Evolutionary conservation across 805 yeast genomes (phyloP), one percentile per base, ranked within the genome.

Genomic region (Metschnikowia colocasiae): DNA sequence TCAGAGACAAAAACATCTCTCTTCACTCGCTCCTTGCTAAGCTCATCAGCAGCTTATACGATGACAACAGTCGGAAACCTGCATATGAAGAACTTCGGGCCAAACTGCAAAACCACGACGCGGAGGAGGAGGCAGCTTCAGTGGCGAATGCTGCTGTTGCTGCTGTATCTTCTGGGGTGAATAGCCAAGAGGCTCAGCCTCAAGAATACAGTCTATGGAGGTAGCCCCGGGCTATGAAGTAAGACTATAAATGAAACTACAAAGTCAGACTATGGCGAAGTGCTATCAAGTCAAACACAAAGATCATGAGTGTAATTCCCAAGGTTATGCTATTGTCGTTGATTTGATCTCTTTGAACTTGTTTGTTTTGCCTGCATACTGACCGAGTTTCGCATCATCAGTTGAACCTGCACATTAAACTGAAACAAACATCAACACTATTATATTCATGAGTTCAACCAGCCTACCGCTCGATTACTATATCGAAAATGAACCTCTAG

Each of bases 141-240:
- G 64, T 67, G 10, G 73, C 72, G 26, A 65, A 59, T 40, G 72
- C 72, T 1, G 69, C 73, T 1, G 73, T 68, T 6, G 71, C 73
- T 1, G 71, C 71, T 0, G 69, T 65, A 2, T 48, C 68, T 8
- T 53, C 67, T 3, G 58, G 59, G 1, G 67, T 59, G 1, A 60
- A 58, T 9, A 62, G 47, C 3, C 67, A 56, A 10, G 64, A 61
- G 10, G 57, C 64, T 6, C 67, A 60, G 40, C 70, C 61, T 19
- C 72, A 68, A 49, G 71, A 67, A 48, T 68, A 63, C 51, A 61
- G 65, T 45, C 56, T 68, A 16, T 68, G 73, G 73, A 51, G 73
- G 37, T n/a, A n/a, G n/a, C n/a, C n/a, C n/a, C n/a, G n/a, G n/a
- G n/a, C n/a, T n/a, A n/a, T n/a, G n/a, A n/a, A n/a, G n/a, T n/a